Percentiles rank a stretch among this genome's conserved stretches.
These are phyloP conservation scores for Babjeviella inositovora DNA, from an alignment of 805 yeast genomes.

Conservation along the genomic window DNA sequence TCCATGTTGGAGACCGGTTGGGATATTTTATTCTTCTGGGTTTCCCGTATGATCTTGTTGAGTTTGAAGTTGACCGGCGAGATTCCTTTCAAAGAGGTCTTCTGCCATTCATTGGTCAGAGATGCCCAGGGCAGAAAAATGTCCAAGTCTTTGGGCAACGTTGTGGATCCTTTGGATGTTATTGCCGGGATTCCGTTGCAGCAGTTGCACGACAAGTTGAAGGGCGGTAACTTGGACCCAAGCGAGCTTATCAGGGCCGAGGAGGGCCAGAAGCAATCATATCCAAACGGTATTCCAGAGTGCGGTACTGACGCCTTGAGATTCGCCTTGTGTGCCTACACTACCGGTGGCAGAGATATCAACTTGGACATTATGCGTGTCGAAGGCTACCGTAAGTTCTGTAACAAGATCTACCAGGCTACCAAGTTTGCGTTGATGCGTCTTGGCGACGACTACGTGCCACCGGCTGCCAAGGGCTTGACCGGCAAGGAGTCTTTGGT, in stretches of 20 bases:
- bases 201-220: constrained; percentile 62
- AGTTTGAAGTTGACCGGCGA: constrained; percentile 83
- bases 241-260: constrained; percentile 77
- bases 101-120: constrained; percentile 96
- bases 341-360: constrained; percentile 97
- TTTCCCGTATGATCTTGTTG: constrained; percentile 85
- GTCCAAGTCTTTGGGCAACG: constrained; percentile 97
- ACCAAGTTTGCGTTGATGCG: constrained; percentile 92
- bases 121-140: constrained; percentile 98
- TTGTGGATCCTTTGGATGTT: constrained; percentile 90
- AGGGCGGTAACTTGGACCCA: constrained; percentile 75
- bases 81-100: constrained; percentile 90
- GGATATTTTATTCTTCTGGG: constrained; percentile 99
- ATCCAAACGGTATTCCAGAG: constrained; percentile 96
- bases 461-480: constrained; percentile 48
- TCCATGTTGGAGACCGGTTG: constrained; percentile 96
- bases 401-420: constrained; percentile 98
- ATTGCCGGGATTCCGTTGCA: constrained; percentile 76
- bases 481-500: constrained; percentile 81
- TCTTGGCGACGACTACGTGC: constrained; percentile 76
- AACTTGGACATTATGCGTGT: constrained; percentile 92
- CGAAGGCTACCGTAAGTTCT: constrained; percentile 98
- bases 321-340: constrained; percentile 95
- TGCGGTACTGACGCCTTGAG: constrained; percentile 99
- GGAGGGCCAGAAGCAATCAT: constrained; percentile 74